A percentile compares a stretch with the other conserved stretches of the same genome.
phyloP scores from a whole-genome alignment of 2,329 filamentous ascomycete genomes.

The Penicillium occitanis region DNA sequence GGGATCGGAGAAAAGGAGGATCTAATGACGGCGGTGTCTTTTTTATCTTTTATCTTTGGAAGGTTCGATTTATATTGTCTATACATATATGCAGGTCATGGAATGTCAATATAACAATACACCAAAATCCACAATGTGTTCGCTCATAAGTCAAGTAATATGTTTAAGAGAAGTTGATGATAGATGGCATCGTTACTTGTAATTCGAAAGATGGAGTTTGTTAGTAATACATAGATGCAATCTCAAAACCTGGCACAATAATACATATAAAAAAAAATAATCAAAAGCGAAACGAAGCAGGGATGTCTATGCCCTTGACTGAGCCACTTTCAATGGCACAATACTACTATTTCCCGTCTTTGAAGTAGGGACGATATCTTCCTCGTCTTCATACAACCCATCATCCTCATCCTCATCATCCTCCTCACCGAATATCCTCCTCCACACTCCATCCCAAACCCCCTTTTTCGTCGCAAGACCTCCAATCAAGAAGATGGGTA shows the following conservation, averaged over 20 bases:
- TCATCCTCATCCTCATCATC: slow-evolving; percentile 59
- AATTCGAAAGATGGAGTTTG: not conserved
- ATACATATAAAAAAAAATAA: not conserved
- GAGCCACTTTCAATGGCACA: not conserved
- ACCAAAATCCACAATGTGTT: not conserved
- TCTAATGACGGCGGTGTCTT: not conserved
- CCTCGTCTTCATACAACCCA: slow-evolving; percentile 47
- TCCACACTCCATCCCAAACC: slow-evolving; percentile 81
- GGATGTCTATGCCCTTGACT: slow-evolving; percentile 5
- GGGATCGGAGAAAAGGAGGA: not conserved
- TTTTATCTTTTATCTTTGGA: not conserved
- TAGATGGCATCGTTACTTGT: not conserved
- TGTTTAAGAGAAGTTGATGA: not conserved
- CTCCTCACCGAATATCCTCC: slow-evolving; percentile 60
- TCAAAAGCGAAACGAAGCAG: not conserved
- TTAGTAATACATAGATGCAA: slow-evolving; percentile 9
- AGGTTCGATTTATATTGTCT: not conserved
- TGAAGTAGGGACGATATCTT: not conserved
- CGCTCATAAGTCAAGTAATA: no score
- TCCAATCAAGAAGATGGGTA: slow-evolving; percentile 84
- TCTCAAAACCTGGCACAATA: not conserved
- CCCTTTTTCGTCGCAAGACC: slow-evolving; percentile 93
- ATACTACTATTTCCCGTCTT: slow-evolving; percentile 3
- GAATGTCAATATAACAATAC: not conserved
- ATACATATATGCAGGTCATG: slow-evolving; percentile 1